Conservation (phyloP, 2,329 filamentous ascomycete species). For the Scedosporium boydii region DNA sequence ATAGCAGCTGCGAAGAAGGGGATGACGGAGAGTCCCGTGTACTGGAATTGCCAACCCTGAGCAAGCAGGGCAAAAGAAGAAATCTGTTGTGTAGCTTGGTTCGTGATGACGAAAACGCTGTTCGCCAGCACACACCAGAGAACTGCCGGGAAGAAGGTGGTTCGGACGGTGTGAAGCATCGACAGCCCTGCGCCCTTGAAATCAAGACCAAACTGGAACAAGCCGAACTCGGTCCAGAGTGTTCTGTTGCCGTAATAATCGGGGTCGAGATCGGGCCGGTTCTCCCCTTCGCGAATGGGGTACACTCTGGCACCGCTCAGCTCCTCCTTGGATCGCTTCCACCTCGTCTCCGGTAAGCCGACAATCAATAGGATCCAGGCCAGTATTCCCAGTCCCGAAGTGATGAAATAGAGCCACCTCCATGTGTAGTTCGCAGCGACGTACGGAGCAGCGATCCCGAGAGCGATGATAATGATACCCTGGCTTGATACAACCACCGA, state of each 20-base stretch:
- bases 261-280: constrained; percentile 18
- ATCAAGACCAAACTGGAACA: constrained; percentile 20
- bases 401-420: constrained; percentile 25
- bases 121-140: constrained; percentile 22
- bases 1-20: constrained; percentile 13
- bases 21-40: constrained; percentile 17
- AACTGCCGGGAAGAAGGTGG: constrained; percentile 22
- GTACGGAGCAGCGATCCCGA: constrained; percentile 19
- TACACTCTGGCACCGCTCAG: constrained; percentile 18
- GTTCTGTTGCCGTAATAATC: constrained; percentile 16
- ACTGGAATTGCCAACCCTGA: constrained; percentile 19
- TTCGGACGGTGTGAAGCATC: constrained; percentile 20
- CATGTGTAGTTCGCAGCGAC: constrained; percentile 21
- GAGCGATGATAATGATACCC: constrained; percentile 20
- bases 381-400: constrained; percentile 18
- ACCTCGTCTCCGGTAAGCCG: constrained; percentile 25
- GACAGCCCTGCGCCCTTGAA: constrained; percentile 14
- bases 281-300: constrained; percentile 16
- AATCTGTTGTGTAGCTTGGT: constrained; percentile 18
- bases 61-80: constrained; percentile 13
- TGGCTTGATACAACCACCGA: constrained; percentile 19
- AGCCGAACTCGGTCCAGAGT: constrained; percentile 19
- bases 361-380: constrained; percentile 23
- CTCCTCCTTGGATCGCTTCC: constrained; percentile 19
- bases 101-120: constrained; percentile 19